These are phyloP conservation scores for Rhizopogon vinicolor DNA, from an alignment of 768 basidiomycete genomes.

Conservation along the genomic window DNA sequence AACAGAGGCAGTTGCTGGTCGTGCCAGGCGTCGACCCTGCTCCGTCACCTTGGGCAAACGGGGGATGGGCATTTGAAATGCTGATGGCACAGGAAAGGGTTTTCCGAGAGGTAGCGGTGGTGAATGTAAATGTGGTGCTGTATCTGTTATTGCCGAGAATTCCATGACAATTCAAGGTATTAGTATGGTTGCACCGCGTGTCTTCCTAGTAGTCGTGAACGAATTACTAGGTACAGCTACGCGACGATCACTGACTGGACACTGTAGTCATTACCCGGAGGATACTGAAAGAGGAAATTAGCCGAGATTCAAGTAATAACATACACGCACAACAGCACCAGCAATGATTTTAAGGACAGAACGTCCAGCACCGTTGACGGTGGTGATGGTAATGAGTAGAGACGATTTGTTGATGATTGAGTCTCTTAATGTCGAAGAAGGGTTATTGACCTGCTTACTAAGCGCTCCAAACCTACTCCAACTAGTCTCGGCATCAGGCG, in stretches of 20 bases:
- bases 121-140: conserved; percentile 2
- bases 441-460: conserved; percentile 1
- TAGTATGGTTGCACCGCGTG: neutral
- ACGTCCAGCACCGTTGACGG: neutral
- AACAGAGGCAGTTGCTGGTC: conserved; percentile 41
- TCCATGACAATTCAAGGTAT: conserved; percentile 13
- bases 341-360: neutral
- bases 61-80: conserved; percentile 29
- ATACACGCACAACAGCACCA: neutral
- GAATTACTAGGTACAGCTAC: conserved; percentile 2
- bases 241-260: conserved; percentile 6
- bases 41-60: conserved; percentile 25
- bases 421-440: neutral
- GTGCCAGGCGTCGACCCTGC: conserved; percentile 23
- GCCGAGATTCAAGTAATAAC: neutral
- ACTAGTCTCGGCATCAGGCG: no score
- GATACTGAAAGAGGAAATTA: neutral
- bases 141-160: neutral
- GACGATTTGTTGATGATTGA: neutral
- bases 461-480: neutral
- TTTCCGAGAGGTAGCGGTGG: conserved; percentile 15
- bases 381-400: neutral
- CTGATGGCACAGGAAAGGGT: conserved; percentile 16
- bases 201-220: neutral
- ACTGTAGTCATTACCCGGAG: conserved; percentile 6